These are phyloP conservation scores for Liriodendron chinense DNA, from an alignment of 164 flowering plant species.

Conservation along the genomic window DNA sequence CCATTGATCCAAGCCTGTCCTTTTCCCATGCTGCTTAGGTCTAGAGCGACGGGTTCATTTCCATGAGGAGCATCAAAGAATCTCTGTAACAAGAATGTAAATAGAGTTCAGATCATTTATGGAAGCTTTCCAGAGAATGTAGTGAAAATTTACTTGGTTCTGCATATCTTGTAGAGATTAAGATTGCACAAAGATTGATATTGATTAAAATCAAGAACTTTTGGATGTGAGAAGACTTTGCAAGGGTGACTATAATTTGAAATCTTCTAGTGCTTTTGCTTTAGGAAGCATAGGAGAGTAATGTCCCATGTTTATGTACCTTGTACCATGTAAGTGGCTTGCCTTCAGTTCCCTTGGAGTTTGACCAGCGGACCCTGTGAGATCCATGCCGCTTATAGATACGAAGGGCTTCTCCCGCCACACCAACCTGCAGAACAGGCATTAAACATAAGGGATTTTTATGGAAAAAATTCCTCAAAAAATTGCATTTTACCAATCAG, in stretches of 20 bases:
- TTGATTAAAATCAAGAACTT: no score
- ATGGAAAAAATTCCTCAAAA: no score
- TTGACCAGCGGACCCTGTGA: conserved; percentile 53
- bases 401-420: conserved; percentile 53
- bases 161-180: no score
- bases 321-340: conserved; percentile 74
- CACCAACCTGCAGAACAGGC: conserved; percentile 44
- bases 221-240: no score
- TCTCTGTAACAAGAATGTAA: conserved; percentile 36
- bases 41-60: conserved; percentile 51
- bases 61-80: conserved; percentile 77
- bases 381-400: conserved; percentile 54
- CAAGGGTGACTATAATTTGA: no score
- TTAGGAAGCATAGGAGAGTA: not conserved
- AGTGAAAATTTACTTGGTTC: no score
- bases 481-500: no score
- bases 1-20: conserved; percentile 90
- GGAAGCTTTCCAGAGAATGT: no score
- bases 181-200: no score
- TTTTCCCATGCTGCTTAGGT: conserved; percentile 59
- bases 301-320: conserved; percentile 35
- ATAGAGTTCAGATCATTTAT: not conserved
- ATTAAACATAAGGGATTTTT: not conserved
- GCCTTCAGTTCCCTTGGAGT: conserved; percentile 25
- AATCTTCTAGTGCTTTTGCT: no score